Evolutionary conservation across 106 monocot species (phyloP), one percentile per base, ranked within the genome.

Genomic region (Allium cepa): DNA sequence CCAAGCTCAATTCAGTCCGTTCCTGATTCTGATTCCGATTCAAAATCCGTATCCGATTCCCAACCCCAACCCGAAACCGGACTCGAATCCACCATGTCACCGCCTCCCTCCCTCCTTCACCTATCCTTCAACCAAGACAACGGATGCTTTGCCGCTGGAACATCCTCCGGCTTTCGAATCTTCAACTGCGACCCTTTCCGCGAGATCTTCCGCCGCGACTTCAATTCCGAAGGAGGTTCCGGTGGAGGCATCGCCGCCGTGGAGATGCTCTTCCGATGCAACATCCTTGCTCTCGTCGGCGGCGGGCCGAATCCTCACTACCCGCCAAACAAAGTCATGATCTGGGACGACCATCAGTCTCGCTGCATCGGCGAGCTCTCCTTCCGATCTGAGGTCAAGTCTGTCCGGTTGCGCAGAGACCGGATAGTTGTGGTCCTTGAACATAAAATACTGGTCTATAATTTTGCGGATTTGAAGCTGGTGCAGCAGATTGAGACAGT

Each of bases 291-390:
- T 11, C 74, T 99, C 14, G 92, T 99, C 22, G 97, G 97, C n/a
- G 97, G 97, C 11, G 97, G 97, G 3, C 67, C 75, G 7, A 70
- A 63, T n/a, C 92, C 97, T 8, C 71, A 86, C 65, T 93, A 85
- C 67, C 83, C 87, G 15, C 92, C 90, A 22, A 93, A 78, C 52
- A 92, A 93, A 69, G 97, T 99, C 76, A 99, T 99, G 97, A 99
- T 99, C 69, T 99, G 97, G 97, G 97, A 99, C 76, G 97, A 99
- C 71, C 92, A 99, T 71, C 97, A 99, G 84, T 84, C 82, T 72
- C 80, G 97, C 4, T 99, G 97, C 79, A 99, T 99, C 57, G 97
- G 97, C 50, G 97, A 99, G 78, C 85, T 99, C 49, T 99, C 97
- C 3, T 99, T 99, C 78, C 84, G 92, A 6, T 90, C 97, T 0